A percentile compares a stretch with the other conserved stretches of the same genome.
These are phyloP conservation scores for Colletotrichum eleusines DNA, from an alignment of 2,329 filamentous ascomycete species.

Conservation along the genomic window DNA sequence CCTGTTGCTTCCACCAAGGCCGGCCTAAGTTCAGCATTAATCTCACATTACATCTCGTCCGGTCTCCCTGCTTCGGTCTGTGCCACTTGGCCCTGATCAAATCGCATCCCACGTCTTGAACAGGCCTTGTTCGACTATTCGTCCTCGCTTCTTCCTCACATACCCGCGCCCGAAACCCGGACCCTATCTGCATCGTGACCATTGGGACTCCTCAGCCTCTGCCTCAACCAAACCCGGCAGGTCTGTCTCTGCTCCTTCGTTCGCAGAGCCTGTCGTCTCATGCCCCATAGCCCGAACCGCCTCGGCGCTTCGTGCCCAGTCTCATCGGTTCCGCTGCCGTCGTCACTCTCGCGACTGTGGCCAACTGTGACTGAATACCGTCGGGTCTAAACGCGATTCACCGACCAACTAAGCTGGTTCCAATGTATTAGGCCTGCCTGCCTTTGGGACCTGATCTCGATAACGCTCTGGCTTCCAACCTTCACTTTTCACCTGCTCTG, in stretches of 20 bases:
- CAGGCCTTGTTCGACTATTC: conserved; percentile 3
- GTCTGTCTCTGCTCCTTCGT: neutral
- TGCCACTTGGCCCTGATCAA: conserved; percentile 30
- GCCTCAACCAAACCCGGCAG: neutral
- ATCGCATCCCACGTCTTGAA: conserved; percentile 21
- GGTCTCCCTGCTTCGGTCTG: conserved; percentile 37
- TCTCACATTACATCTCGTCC: conserved; percentile 37
- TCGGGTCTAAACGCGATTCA: conserved; percentile 29
- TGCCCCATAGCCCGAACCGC: neutral
- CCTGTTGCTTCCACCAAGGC: conserved; percentile 17
- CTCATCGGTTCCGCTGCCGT: conserved; percentile 20
- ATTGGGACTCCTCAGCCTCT: conserved; percentile 1
- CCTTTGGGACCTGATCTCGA: conserved; percentile 17
- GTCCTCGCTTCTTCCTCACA: neutral
- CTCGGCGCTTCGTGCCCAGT: conserved; percentile 18
- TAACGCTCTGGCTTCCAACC: neutral
- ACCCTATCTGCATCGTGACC: conserved; percentile 23
- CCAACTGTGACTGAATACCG: conserved; percentile 10
- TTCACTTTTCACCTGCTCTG: neutral
- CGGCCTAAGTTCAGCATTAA: conserved; percentile 27
- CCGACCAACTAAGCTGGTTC: conserved; percentile 22
- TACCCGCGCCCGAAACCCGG: neutral
- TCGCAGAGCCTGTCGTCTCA: conserved; percentile 11
- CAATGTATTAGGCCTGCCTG: conserved; percentile 37
- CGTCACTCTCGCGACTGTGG: conserved; percentile 15